These are phyloP conservation scores for Pythium folliculosum DNA, from an alignment of 352 stramenopile species.

Conservation along the genomic window DNA sequence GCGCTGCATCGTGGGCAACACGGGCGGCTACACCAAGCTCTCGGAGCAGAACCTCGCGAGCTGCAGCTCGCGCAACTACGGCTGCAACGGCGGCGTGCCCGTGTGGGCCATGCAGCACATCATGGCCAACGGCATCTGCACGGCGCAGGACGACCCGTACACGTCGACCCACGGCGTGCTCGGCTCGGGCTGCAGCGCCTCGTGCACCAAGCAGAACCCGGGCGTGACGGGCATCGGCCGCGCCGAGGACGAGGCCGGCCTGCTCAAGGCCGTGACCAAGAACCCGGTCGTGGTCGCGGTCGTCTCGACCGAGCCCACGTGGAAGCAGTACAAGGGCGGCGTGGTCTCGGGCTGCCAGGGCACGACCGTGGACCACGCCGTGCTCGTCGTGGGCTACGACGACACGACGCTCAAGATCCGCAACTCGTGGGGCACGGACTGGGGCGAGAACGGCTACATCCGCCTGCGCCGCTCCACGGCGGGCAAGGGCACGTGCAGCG, in stretches of 20 bases:
- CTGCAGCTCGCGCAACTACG: constrained; percentile 87
- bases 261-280: constrained; percentile 88
- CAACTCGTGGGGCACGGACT: constrained; percentile 96
- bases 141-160: constrained; percentile 85
- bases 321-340: constrained; percentile 96
- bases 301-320: constrained; percentile 91
- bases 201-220: constrained; percentile 16
- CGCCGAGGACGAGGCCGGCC: constrained; percentile 46
- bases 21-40: constrained; percentile 66
- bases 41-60: constrained; percentile 93
- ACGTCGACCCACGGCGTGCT: constrained; percentile 19
- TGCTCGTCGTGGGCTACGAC: constrained; percentile 96
- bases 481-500: constrained; percentile 53
- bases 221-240: constrained; percentile 11
- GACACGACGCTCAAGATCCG: constrained; percentile 93
- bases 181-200: constrained; percentile 6
- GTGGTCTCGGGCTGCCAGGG: constrained; percentile 80
- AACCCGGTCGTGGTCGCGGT: constrained; percentile 95
- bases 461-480: constrained; percentile 79
- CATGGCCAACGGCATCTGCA: constrained; percentile 81
- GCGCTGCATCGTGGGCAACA: constrained; percentile 77
- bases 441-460: constrained; percentile 95
- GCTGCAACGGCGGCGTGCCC: constrained; percentile 90
- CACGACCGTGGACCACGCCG: constrained; percentile 94
- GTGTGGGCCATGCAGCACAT: constrained; percentile 93